Conservation (phyloP, 2,329 filamentous ascomycete species). For the Nothophaeocryptopus gaeumannii region DNA sequence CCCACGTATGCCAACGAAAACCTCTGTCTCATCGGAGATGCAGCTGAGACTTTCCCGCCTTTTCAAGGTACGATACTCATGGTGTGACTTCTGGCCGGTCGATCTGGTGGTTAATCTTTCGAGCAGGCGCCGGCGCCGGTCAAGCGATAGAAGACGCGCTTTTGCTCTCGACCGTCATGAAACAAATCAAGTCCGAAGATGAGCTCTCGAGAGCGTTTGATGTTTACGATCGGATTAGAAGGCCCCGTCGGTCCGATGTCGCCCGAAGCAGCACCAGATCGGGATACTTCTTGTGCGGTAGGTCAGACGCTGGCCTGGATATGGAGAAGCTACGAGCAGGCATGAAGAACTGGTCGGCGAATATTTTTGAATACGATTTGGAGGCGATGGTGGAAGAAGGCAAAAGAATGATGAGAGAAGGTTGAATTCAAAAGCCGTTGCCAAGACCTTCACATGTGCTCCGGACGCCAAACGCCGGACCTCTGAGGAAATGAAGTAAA, state of each 20-base stretch:
- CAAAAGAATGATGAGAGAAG: not conserved
- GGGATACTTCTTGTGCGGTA: not conserved
- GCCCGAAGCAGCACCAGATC: slow-evolving; percentile 4
- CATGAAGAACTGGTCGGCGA: slow-evolving; percentile 1
- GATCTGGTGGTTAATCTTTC: too few species aligned
- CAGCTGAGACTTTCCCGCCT: slow-evolving; percentile 20
- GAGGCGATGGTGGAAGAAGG: slow-evolving; percentile 1
- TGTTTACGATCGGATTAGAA: slow-evolving; percentile 14
- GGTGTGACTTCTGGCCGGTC: too few species aligned
- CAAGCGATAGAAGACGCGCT: slow-evolving; percentile 24
- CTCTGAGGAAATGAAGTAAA: too few species aligned
- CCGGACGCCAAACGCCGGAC: too few species aligned
- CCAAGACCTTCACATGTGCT: too few species aligned
- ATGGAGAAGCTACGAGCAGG: not conserved
- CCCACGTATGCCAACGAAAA: slow-evolving; percentile 8
- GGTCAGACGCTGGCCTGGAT: slow-evolving; percentile 1
- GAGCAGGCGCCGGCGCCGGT: slow-evolving; percentile 20
- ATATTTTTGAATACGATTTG: not conserved
- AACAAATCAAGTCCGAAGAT: slow-evolving; percentile 34
- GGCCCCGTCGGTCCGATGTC: slow-evolving; percentile 8
- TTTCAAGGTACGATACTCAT: not conserved
- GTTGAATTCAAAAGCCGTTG: too few species aligned
- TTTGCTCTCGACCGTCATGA: slow-evolving; percentile 42
- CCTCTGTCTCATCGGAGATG: slow-evolving; percentile 16
- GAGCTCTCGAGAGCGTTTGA: slow-evolving; percentile 38